Evolutionary conservation across 352 stramenopile genomes (phyloP).

Genomic region (Phytopythium boreale): DNA sequence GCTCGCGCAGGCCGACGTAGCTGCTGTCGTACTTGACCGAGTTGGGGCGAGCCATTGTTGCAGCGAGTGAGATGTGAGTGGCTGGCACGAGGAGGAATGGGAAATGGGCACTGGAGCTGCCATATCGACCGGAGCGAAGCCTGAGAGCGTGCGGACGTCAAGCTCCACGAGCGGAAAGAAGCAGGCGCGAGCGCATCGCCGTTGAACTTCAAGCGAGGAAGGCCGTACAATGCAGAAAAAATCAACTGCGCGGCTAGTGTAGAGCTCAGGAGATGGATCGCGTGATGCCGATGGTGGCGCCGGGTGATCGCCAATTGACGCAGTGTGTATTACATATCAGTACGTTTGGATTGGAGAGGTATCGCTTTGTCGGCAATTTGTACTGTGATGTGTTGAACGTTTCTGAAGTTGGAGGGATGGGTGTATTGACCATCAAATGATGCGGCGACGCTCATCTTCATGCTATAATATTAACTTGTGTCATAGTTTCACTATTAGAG

Average conservation of each 20-base stretch:
- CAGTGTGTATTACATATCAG: neutral
- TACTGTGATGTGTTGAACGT: neutral
- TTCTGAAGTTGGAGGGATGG: neutral
- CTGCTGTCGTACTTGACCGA: constrained; percentile 13
- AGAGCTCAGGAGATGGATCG: neutral
- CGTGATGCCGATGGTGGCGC: neutral
- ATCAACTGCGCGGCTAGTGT: neutral
- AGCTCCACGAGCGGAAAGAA: neutral
- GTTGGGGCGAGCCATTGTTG: constrained; percentile 1
- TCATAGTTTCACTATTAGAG: neutral
- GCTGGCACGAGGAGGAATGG: neutral
- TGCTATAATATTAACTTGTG: neutral
- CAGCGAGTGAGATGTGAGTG: neutral
- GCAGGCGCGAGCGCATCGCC: neutral
- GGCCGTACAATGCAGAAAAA: neutral
- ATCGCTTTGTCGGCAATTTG: neutral
- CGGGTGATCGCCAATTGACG: neutral
- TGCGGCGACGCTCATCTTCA: neutral
- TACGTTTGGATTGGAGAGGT: neutral
- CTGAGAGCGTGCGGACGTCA: neutral
- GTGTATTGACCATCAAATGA: neutral
- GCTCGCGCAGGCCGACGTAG: constrained; percentile 15
- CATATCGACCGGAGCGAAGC: neutral
- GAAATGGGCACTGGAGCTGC: neutral
- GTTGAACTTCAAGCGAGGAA: constrained; percentile 1